Evolutionary conservation across 31 red algal species (phyloP), one percentile per base, ranked within the genome.

Genomic region (Endocladia muricata): DNA sequence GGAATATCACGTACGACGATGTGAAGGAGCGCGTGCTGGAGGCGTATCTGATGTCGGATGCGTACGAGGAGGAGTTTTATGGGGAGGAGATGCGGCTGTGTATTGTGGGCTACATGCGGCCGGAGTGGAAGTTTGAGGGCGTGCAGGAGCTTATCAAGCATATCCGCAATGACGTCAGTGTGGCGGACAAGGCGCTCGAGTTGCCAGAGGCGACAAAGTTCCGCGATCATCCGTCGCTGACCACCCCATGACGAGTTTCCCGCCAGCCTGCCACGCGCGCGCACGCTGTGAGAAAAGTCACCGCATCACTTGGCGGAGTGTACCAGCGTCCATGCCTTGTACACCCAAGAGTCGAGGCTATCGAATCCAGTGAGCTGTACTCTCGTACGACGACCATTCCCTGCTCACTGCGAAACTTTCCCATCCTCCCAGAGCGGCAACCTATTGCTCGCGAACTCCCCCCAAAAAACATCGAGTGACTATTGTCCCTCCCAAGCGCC

Each of bases 41-140:
- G 68, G 92, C 85, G 1, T 79, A 95, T 61, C 86, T 95, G 35
- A 75, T 95, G 81, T 60, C 64, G 42, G 80, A 76, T 49, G 67
- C 64, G 17, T 86, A 78, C 75, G 42, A 84, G 1, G 32, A 77
- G 35, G 92, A 95, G 19, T 95, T 95, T 70, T 91, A 94, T 68
- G 91, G 91, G n/a, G 76, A 76, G 43, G 72, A 84, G 72, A 81
- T 94, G 84, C 83, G 84, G 13, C 60, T 94, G 0, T 77, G 78
- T 36, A 66, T 94, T 39, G 38, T 94, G 37, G 91, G 69, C 5
- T 88, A 41, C 63, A 58, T 94, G 78, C 69, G 91, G 43, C 73
- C 69, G 19, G 91, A 94, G 85, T 41, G 56, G 34, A 94, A 94
- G 85, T 89, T 94, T 77, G 61, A 69, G 71, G 62, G 64, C 26